A percentile compares a stretch with the other conserved stretches of the same genome.
Conservation (phyloP, 441 rosid genomes). For the Theobroma grandiflorum region DNA sequence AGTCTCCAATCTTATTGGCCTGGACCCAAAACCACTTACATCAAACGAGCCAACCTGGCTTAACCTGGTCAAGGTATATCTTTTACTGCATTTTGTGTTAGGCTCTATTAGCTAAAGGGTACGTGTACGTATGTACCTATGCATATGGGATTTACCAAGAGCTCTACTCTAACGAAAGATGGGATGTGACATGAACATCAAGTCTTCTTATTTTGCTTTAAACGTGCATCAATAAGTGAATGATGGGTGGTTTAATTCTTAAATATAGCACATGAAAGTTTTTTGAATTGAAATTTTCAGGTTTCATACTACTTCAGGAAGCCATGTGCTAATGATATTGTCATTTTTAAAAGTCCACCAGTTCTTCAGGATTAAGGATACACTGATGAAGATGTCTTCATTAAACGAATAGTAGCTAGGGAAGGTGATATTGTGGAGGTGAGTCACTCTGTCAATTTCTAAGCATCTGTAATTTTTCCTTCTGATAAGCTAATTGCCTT, state of each 20-base stretch:
- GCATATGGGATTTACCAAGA: neutral
- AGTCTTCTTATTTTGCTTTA: constrained; percentile 18
- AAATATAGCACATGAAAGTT: constrained; percentile 1
- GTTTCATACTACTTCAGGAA: constrained; percentile 85
- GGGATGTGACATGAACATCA: neutral
- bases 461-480: neutral
- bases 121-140: too few species aligned
- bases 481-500: neutral
- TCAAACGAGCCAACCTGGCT: too few species aligned
- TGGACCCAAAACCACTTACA: too few species aligned
- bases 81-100: too few species aligned
- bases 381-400: constrained; percentile 90
- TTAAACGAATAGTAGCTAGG: constrained; percentile 86
- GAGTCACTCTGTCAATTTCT: constrained; percentile 16
- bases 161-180: neutral
- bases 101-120: too few species aligned
- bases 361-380: constrained; percentile 94
- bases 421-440: constrained; percentile 97
- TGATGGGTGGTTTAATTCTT: neutral
- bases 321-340: constrained; percentile 94
- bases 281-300: constrained; percentile 50
- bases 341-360: constrained; percentile 93
- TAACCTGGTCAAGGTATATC: too few species aligned
- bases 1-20: too few species aligned
- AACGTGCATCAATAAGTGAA: neutral